Percentiles rank a stretch among this genome's conserved stretches.
These are phyloP conservation scores for Sporothrix humicola DNA, from an alignment of 2,329 filamentous ascomycete genomes.

Conservation along the genomic window DNA sequence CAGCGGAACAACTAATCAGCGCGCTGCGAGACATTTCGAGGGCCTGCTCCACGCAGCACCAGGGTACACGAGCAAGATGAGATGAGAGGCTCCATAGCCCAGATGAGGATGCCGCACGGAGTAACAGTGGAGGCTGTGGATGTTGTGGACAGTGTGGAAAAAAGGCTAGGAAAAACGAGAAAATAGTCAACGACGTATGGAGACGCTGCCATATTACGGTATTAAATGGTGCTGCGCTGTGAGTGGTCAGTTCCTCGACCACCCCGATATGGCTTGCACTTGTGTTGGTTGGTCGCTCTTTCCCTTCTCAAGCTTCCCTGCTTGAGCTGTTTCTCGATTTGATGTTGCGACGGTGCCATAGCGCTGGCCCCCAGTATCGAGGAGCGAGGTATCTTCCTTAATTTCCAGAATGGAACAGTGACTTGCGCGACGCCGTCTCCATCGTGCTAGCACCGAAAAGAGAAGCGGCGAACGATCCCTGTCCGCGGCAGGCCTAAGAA, in stretches of 20 bases:
- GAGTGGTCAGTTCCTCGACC: not conserved
- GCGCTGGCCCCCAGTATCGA: slow-evolving; percentile 5
- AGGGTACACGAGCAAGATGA: slow-evolving; percentile 19
- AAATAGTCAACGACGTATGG: not conserved
- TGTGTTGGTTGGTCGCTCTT: slow-evolving; percentile 4
- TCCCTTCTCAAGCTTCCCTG: not conserved
- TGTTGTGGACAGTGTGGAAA: not conserved
- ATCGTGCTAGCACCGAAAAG: slow-evolving; percentile 32
- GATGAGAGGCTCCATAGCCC: slow-evolving; percentile 2
- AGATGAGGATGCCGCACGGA: slow-evolving; percentile 20
- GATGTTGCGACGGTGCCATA: not conserved
- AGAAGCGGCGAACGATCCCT: slow-evolving; percentile 33
- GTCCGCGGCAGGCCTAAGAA: slow-evolving; percentile 13
- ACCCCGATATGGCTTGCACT: slow-evolving; percentile 6
- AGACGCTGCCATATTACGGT: slow-evolving; percentile 9
- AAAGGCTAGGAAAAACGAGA: slow-evolving; percentile 20
- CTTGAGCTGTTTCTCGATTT: slow-evolving; percentile 9
- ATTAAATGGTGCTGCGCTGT: slow-evolving; percentile 14
- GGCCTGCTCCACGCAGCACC: not conserved
- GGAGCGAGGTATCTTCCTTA: slow-evolving; percentile 30
- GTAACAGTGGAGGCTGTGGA: not conserved
- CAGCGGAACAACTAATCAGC: slow-evolving; percentile 11
- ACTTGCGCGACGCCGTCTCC: not conserved
- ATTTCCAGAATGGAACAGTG: slow-evolving; percentile 30
- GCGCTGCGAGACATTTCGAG: slow-evolving; percentile 27